Evolutionary conservation across 805 yeast genomes (phyloP).

Genomic region (Jamesozyma rosinii): DNA sequence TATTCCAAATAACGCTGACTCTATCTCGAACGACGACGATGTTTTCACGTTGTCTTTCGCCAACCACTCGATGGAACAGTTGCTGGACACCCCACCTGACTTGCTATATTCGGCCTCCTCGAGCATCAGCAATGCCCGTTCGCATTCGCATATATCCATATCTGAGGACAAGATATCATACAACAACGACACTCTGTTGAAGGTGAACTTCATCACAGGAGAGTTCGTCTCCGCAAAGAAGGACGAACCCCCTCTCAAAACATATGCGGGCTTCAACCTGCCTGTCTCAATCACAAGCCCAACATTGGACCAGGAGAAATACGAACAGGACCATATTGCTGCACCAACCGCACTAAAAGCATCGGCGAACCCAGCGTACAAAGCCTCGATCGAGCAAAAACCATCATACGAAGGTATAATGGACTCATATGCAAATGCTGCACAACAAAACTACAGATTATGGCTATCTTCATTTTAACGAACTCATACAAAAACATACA

Average conservation of each 20-base stretch:
- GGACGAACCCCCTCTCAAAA: neutral
- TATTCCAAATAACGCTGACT: no score
- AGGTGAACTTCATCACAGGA: neutral
- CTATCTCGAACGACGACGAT: neutral
- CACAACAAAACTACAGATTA: constrained; percentile 26
- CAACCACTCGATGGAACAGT: neutral
- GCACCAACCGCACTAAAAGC: neutral
- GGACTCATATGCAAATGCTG: constrained; percentile 18
- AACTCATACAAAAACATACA: no score
- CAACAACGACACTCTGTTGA: neutral
- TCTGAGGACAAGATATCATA: no score
- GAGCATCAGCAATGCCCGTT: neutral
- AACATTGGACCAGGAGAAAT: neutral
- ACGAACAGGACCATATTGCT: neutral
- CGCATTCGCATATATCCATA: neutral
- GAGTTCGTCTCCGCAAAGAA: neutral
- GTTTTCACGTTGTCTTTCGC: constrained; percentile 4
- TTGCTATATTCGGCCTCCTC: neutral
- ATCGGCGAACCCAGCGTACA: neutral
- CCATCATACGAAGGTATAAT: constrained; percentile 9
- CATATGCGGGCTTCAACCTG: neutral
- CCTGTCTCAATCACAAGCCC: neutral
- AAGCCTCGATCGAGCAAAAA: neutral
- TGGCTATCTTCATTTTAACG: constrained; percentile 17
- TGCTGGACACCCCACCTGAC: neutral